Base-by-base conservation (phyloP, 2,329 filamentous ascomycete species). In the Onygenales sp. region DNA sequence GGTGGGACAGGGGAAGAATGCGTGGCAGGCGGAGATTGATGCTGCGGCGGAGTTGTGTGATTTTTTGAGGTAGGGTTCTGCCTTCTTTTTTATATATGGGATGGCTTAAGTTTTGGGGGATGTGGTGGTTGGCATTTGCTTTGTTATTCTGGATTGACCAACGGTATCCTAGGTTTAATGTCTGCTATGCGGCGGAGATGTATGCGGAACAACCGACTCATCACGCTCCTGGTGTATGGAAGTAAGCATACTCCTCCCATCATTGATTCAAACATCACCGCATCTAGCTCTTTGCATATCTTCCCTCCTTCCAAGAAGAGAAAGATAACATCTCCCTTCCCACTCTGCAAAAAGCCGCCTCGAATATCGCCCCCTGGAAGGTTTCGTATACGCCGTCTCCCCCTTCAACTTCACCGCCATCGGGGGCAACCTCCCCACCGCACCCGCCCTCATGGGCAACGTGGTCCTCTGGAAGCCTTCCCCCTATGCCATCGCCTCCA, bases 11-110 rank as follows among this genome's bases (percentile, higher is more conserved):
- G 92, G 93, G 64, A 97, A 97, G 82, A 97, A 96, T 70, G 89
- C 88, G 47, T 97, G 90, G 90, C 92, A 98, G 73, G 92, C 93
- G n/a, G 92, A 98, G 78, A 97, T 97, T 59, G 92, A 97, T 70
- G 81, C 91, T 40, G 92, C 92, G 14, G 92, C 92, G 7, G 93
- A 98, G 77, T 74, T 95, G 62, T 86, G 83, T 62, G 92, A 98
- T 69, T 97, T 97, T 73, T 76, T 97, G 67, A 83, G 90, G 66
- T 77, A 49, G 42, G 56, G 34, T n/a, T 32, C 21, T 33, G 10
- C 21, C 37, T 45, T 11, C 6, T 49, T 31, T 34, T 3, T 43
- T n/a, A 27, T 40, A 32, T 14, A 46, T 14, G 17, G 17, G 21
- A 7, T 14, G 27, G 17, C 17, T 17, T 17, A 17, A 17, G 17